A percentile compares a stretch with the other conserved stretches of the same genome.
Evolutionary conservation across 2,329 filamentous ascomycete species (phyloP).

Genomic region (Trematosphaeria pertusa): DNA sequence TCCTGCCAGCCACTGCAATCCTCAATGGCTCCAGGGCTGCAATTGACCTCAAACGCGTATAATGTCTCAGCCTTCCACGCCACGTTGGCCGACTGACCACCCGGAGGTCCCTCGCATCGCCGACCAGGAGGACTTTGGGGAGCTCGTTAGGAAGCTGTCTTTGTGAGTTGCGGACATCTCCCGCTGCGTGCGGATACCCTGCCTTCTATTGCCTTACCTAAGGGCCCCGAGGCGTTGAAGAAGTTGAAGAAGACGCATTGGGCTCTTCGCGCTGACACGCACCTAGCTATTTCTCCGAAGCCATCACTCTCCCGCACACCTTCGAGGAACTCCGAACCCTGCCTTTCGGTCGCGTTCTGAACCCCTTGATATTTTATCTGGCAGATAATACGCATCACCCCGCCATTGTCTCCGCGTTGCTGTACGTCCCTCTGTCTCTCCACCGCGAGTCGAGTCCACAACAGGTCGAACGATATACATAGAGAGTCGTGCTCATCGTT

Average conservation of each 20-base stretch:
- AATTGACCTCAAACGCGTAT: slow-evolving; percentile 2
- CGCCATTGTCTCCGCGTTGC: slow-evolving; percentile 73
- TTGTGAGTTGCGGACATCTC: slow-evolving; percentile 51
- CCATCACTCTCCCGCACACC: slow-evolving; percentile 69
- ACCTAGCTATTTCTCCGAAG: slow-evolving; percentile 57
- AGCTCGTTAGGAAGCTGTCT: slow-evolving; percentile 71
- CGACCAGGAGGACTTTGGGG: slow-evolving; percentile 66
- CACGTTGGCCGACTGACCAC: slow-evolving; percentile 35
- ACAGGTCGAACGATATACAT: not conserved
- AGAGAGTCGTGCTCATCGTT: no score
- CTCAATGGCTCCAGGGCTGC: slow-evolving; percentile 7
- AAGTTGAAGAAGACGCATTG: no score
- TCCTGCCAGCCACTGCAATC: no score
- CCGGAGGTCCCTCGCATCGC: slow-evolving; percentile 64
- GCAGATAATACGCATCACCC: slow-evolving; percentile 69
- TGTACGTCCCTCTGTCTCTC: slow-evolving; percentile 71
- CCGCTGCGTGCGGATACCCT: not conserved
- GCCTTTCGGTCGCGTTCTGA: slow-evolving; percentile 62
- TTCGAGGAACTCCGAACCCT: slow-evolving; percentile 78
- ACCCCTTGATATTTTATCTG: slow-evolving; percentile 71
- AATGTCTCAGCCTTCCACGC: slow-evolving; percentile 39
- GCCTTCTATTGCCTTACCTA: no score
- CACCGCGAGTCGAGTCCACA: no score
- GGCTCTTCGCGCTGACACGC: slow-evolving; percentile 19
- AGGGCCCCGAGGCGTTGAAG: no score